Percentiles rank a stretch among this genome's conserved stretches.
These are phyloP conservation scores for Phtheirospermum japonicum DNA, from an alignment of 257 asterid species.

Conservation along the genomic window DNA sequence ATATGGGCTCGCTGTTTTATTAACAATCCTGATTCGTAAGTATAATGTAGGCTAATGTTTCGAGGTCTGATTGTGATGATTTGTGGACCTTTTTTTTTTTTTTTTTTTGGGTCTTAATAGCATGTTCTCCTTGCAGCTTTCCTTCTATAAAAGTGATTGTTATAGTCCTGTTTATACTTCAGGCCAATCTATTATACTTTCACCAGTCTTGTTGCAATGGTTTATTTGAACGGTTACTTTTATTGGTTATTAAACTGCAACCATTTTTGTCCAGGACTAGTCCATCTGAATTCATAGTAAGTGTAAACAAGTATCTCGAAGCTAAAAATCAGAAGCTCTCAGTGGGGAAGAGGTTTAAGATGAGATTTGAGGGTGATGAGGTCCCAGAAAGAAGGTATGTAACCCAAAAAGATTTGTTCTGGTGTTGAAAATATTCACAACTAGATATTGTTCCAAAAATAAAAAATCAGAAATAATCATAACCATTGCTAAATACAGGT, in stretches of 20 bases:
- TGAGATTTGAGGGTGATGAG: constrained; percentile 98
- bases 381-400: constrained; percentile 93
- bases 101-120: not conserved
- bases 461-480: not conserved
- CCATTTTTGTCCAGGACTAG: constrained; percentile 67
- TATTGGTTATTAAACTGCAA: constrained; percentile 19
- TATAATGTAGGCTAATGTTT: not conserved
- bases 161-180: not conserved
- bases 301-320: constrained; percentile 88
- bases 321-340: constrained; percentile 80
- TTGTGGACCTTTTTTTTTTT: not conserved
- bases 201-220: not conserved
- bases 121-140: not conserved
- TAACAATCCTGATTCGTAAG: not conserved
- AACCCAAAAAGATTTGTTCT: not conserved
- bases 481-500: constrained; percentile 49
- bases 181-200: not conserved
- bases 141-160: not conserved
- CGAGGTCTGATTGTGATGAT: not conserved
- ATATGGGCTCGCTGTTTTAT: not conserved
- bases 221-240: not conserved
- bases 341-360: constrained; percentile 97
- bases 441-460: not conserved
- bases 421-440: constrained; percentile 10
- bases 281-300: constrained; percentile 85